A percentile compares a stretch with the other conserved stretches of the same genome.
Conservation (phyloP, 495 filamentous ascomycete species). For the Neurospora intermedia region DNA sequence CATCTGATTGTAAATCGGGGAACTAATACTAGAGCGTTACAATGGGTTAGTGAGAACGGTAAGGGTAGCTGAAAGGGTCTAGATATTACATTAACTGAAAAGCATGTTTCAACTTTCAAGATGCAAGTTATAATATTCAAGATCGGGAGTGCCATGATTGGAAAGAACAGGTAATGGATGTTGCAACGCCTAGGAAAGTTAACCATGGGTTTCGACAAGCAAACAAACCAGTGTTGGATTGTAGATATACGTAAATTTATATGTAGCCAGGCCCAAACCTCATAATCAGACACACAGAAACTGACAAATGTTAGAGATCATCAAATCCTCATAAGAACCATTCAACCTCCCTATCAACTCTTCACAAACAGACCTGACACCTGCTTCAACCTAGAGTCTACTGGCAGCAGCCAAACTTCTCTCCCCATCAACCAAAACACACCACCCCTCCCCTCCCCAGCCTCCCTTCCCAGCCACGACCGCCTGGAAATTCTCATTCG, state of each 20-base stretch:
- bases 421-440: slow-evolving; percentile 85
- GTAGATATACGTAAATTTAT: not conserved
- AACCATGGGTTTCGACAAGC: not conserved
- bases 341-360: not conserved
- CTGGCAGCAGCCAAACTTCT: slow-evolving; percentile 49
- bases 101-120: no score
- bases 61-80: no score
- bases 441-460: slow-evolving; percentile 67
- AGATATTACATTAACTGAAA: no score
- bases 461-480: slow-evolving; percentile 63
- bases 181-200: not conserved
- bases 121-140: no score
- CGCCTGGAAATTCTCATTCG: slow-evolving; percentile 50
- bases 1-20: not conserved
- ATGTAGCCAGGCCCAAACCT: not conserved
- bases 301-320: not conserved
- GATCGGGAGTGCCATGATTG: no score
- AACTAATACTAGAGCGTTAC: no score
- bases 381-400: slow-evolving; percentile 16
- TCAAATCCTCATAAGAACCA: not conserved
- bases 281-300: not conserved
- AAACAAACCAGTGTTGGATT: not conserved
- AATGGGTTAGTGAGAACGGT: no score
- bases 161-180: no score
- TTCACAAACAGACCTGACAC: not conserved